These are phyloP conservation scores for Straminergon stramineum DNA, from an alignment of 225 moss, liverwort and hornwort species.

Conservation along the genomic window DNA sequence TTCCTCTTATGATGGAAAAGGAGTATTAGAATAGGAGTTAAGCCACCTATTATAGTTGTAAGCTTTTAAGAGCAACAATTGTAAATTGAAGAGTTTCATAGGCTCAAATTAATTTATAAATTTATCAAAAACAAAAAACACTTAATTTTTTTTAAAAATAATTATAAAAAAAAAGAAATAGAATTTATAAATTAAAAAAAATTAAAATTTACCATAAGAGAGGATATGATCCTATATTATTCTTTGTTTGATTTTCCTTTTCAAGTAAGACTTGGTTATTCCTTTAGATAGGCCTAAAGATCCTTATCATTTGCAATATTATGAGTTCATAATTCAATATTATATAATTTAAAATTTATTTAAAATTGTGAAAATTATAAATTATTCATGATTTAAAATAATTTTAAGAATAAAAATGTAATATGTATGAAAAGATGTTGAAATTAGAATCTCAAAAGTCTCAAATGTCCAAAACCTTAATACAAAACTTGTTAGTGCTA, in stretches of 20 bases:
- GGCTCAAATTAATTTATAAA: background rate
- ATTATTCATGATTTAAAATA: background rate
- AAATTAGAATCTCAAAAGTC: background rate
- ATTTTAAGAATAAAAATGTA: background rate
- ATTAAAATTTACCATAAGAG: background rate
- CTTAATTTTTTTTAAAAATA: no score
- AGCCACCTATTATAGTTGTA: background rate
- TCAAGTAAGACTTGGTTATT: background rate
- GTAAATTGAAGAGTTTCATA: background rate
- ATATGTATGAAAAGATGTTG: background rate
- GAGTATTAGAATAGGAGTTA: accelerated
- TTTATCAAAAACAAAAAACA: background rate
- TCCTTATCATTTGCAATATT: background rate
- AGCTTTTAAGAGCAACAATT: background rate
- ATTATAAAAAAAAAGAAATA: background rate
- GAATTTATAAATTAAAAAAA: background rate
- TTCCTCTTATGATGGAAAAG: background rate
- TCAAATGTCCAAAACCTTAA: background rate
- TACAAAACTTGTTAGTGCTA: background rate
- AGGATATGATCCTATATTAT: background rate
- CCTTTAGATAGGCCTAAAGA: background rate
- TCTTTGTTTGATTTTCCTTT: background rate
- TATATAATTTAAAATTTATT: background rate
- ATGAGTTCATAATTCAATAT: background rate
- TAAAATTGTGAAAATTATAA: background rate